Base-by-base conservation (phyloP, 805 yeast species). In the Metschnikowia corniflorae region DNA sequence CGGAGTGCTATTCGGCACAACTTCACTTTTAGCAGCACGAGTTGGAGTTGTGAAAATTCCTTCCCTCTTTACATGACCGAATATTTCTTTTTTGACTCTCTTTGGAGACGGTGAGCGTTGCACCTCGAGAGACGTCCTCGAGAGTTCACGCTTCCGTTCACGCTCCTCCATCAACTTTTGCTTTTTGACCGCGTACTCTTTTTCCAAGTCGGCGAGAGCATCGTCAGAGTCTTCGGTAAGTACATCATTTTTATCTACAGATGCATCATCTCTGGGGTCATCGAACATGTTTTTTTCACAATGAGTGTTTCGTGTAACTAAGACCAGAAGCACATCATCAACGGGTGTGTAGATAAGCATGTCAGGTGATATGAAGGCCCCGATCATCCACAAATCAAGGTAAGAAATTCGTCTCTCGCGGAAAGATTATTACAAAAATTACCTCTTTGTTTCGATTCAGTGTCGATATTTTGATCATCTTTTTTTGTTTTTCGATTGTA, bases 201-300 rank as follows among this genome's bases (percentile, higher is more conserved):
- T 68, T 35, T 60, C 55, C 15, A 68, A 42, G 38, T 67, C 65
- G 0, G 57, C 54, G 13, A 63, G 40, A 21, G 62, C 71, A 31
- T 68, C 71, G 12, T 55, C 60, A 2, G 68, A 63, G 26, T 58
- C 64, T 23, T 57, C 68, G 1, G 71, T 68, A 13, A 65, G 53
- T 10, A 53, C 49, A 25, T 62, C 66, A 7, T 59, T 58, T 2
- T 53, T 46, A 18, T 52, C 48, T 6, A 28, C 24, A 7, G 39
- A 43, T 19, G 18, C 15, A 6, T 43, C 47, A 22, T 61, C 59
- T 37, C 70, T 44, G 12, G 68, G 68, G 35, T 65, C 71, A n/a
- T 49, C 51, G 18, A 33, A 36, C 47, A 44, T 44, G 9, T 21
- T n/a, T n/a, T n/a, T n/a, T n/a, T n/a, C n/a, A n/a, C n/a, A n/a